Conservation (phyloP, 163 green algal genomes). For the Coccomyxa subellipsoidea region DNA sequence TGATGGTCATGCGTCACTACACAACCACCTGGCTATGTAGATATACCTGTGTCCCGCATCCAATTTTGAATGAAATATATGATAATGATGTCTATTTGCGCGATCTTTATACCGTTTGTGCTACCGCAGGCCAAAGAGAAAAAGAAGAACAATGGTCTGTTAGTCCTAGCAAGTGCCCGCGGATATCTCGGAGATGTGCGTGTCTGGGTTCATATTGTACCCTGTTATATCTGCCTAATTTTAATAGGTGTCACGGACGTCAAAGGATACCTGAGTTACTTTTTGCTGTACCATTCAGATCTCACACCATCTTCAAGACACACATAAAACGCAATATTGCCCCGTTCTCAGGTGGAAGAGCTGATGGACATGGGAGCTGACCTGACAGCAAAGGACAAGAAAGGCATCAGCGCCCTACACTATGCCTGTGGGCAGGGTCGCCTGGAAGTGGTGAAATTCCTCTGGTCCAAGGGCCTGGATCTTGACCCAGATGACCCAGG, state of each 20-base stretch:
- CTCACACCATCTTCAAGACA: no score
- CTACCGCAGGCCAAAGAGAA: constrained; percentile 32
- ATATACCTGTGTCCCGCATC: no score
- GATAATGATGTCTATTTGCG: no score
- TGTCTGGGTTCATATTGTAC: no score
- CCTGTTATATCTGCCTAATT: no score
- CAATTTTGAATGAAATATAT: no score
- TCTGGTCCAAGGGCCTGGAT: constrained; percentile 46
- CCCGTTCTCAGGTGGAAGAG: constrained; percentile 37
- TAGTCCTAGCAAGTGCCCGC: constrained; percentile 45
- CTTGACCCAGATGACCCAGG: constrained; percentile 50
- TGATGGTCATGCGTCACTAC: not conserved
- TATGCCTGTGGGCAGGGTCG: constrained; percentile 45
- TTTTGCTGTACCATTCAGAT: no score
- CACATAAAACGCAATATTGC: not conserved
- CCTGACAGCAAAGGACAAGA: constrained; percentile 39
- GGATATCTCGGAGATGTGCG: constrained; percentile 52
- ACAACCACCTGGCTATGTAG: no score
- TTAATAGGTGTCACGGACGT: no score
- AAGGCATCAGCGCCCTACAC: constrained; percentile 35
- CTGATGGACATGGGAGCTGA: constrained; percentile 45
- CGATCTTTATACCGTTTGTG: no score
- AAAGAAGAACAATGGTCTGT: constrained; percentile 45
- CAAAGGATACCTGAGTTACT: no score
- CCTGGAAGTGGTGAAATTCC: constrained; percentile 32